Conservation (phyloP, 192 early-diverging fungal species). For the Entomortierella lignicola region DNA sequence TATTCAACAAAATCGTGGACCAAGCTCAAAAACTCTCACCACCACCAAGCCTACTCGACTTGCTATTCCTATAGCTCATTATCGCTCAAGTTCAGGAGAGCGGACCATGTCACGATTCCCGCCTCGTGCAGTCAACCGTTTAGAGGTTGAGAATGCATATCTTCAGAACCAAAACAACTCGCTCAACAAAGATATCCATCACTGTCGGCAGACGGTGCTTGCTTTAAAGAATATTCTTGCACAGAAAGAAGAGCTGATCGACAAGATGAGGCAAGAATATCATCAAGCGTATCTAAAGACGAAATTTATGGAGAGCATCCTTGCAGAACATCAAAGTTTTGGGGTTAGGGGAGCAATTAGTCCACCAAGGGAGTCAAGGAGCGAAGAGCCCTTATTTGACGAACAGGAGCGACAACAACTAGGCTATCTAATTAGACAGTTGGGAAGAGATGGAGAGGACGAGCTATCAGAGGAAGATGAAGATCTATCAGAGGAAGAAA, state of each 20-base stretch:
- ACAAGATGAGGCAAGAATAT: conserved; percentile 17
- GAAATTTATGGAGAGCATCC: conserved; percentile 36
- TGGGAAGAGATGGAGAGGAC: neutral
- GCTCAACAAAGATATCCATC: conserved; percentile 29
- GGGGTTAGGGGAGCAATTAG: neutral
- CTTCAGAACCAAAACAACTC: conserved; percentile 30
- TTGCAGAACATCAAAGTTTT: conserved; percentile 10
- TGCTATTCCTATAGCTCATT: neutral
- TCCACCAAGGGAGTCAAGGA: neutral
- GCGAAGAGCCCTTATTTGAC: neutral
- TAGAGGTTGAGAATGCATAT: conserved; percentile 45
- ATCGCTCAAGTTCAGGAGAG: neutral
- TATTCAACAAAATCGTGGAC: neutral
- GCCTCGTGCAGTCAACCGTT: conserved; percentile 24
- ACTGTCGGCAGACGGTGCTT: conserved; percentile 33
- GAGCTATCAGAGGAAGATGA: conserved; percentile 5
- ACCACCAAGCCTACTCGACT: neutral
- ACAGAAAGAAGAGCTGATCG: conserved; percentile 30
- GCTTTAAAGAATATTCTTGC: conserved; percentile 24
- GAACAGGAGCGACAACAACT: neutral
- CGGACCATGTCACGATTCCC: neutral
- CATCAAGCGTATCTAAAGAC: conserved; percentile 17
- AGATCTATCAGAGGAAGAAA: neutral
- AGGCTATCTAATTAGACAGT: neutral
- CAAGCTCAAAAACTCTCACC: neutral